Base-by-base conservation (phyloP, 257 asterid species). In the Nicotiana undulata region DNA sequence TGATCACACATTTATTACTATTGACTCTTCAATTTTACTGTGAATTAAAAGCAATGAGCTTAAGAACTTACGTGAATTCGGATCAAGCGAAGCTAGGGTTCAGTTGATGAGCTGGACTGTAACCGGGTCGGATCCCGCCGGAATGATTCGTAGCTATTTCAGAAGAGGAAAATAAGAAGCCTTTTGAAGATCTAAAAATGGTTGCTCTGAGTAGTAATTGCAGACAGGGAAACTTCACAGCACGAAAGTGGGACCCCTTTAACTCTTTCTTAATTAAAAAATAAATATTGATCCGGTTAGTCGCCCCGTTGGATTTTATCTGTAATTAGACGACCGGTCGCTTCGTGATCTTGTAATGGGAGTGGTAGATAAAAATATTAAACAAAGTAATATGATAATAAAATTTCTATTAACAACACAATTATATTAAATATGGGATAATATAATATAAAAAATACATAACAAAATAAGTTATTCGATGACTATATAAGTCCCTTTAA, bases 111-210 rank as follows among this genome's bases (percentile, higher is more conserved):
- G 32, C 58, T 70, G 6, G 77, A 44, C 37, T 44, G 34, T 0
- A 10, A 22, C 16, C 79, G 44, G 63, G 46, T 74, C 63, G 63
- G 79, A 74, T 74, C 61, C 63, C 49, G 17, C 59, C 31, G 32
- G 32, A 68, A 68, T 52, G 44, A 10, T 44, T 29, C 37, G 26
- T 9, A 74, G 61, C 44, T 72, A n/a, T 22, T 44, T 72, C 40
- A 52, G 77, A 70, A 70, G 60, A 46, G 49, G 20, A 20, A 20
- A 20, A 11, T 28, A 9, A 9, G 56, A 9, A 20, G 55, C 6
- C 2, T 11, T 31, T 40, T 46, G 26, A 85, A 79, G 88, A 85
- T 85, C 86, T 82, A 80, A 34, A 11, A 74, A 74, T 74, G 60
- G 78, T 46, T 4, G 10, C 77, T 29, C 59, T 40, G 49, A 40